These are phyloP conservation scores for Scheffersomyces ergatensis DNA, from an alignment of 805 yeast species.

Conservation along the genomic window DNA sequence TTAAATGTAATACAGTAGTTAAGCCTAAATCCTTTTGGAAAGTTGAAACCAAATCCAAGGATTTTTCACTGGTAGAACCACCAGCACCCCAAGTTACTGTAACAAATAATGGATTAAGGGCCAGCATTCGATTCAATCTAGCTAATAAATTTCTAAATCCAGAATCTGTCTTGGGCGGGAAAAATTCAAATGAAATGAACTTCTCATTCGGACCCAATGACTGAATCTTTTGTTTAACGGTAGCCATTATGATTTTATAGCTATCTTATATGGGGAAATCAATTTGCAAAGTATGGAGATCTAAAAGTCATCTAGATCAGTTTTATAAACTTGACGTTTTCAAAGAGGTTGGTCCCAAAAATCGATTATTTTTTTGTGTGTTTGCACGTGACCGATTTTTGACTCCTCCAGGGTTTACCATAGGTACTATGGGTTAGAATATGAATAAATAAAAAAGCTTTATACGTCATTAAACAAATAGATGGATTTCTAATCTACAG, in stretches of 20 bases:
- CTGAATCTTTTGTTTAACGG: slow-evolving; percentile 52
- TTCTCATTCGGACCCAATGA: slow-evolving; percentile 49
- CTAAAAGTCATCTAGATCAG: too few relatives aligned
- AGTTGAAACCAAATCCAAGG: slow-evolving; percentile 76
- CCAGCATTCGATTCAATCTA: slow-evolving; percentile 85
- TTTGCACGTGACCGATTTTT: too few relatives aligned
- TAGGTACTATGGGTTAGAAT: too few relatives aligned
- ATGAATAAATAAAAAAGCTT: too few relatives aligned
- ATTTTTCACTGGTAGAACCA: slow-evolving; percentile 86
- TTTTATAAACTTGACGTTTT: too few relatives aligned
- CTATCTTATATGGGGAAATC: too few relatives aligned
- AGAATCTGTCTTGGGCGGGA: slow-evolving; percentile 93
- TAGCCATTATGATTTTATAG: slow-evolving; percentile 25
- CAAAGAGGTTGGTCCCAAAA: too few relatives aligned
- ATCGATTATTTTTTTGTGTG: too few relatives aligned
- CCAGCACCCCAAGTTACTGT: slow-evolving; percentile 99
- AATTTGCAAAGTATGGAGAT: too few relatives aligned
- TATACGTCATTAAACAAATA: too few relatives aligned
- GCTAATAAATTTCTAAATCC: slow-evolving; percentile 84
- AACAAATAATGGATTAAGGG: slow-evolving; percentile 82
- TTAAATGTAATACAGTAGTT: slow-evolving; percentile 92
- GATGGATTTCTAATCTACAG: too few relatives aligned
- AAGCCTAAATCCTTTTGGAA: slow-evolving; percentile 73
- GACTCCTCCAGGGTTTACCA: too few relatives aligned
- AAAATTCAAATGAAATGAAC: slow-evolving; percentile 87